Percentiles rank a stretch among this genome's conserved stretches.
phyloP scores from a whole-genome alignment of 2,329 filamentous ascomycete species.

The Scedosporium dehoogii region DNA sequence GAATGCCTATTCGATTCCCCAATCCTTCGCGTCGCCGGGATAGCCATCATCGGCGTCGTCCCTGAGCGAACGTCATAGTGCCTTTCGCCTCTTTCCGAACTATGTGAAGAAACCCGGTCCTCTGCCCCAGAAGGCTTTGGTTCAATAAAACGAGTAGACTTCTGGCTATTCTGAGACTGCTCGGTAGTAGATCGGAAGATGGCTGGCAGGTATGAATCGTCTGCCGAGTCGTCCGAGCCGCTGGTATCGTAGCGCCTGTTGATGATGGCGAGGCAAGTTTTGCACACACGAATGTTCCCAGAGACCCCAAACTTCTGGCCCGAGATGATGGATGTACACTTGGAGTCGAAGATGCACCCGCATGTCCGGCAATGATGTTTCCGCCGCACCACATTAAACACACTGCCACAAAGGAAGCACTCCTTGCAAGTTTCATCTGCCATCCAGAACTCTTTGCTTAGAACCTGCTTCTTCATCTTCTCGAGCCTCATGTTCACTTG shows the following conservation, averaged over 20 bases:
- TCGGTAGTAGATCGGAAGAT: conserved; percentile 47
- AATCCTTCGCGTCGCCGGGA: conserved; percentile 53
- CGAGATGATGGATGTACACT: conserved; percentile 86
- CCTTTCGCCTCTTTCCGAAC: conserved; percentile 23
- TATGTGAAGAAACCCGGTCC: conserved; percentile 3
- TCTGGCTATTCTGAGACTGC: not conserved
- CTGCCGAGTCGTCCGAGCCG: conserved; percentile 75
- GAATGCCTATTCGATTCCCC: conserved; percentile 79
- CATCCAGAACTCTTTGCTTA: conserved; percentile 99
- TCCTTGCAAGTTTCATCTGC: conserved; percentile 96
- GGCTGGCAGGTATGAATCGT: conserved; percentile 58
- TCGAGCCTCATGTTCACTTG: conserved; percentile 51
- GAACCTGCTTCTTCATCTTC: conserved; percentile 73
- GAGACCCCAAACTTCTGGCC: conserved; percentile 81
- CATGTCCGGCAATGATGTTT: conserved; percentile 96
- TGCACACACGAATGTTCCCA: conserved; percentile 80
- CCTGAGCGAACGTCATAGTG: conserved; percentile 40
- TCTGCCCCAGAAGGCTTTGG: conserved; percentile 3
- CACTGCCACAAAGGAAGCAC: conserved; percentile 83
- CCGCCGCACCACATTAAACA: conserved; percentile 86
- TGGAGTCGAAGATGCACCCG: conserved; percentile 97
- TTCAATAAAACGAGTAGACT: not conserved
- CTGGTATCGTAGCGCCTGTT: conserved; percentile 84
- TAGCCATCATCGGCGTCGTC: conserved; percentile 64
- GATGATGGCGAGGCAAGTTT: conserved; percentile 84